These are phyloP conservation scores for Linum tenue DNA, from an alignment of 345 rosid genomes.

Conservation along the genomic window DNA sequence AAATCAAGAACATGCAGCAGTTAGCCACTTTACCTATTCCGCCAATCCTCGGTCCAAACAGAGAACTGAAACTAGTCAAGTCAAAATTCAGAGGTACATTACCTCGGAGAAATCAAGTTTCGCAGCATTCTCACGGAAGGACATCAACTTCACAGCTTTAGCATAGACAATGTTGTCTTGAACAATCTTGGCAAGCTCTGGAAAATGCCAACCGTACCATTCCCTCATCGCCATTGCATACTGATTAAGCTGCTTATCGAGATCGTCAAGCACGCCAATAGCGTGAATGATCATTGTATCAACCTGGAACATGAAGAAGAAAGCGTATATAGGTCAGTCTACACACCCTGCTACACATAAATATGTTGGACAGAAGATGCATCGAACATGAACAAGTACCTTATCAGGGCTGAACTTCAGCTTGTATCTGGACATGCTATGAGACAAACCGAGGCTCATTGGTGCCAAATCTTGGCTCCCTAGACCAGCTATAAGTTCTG, in stretches of 20 bases:
- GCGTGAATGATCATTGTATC: slow-evolving; percentile 98
- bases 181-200: slow-evolving; percentile 85
- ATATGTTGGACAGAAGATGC: neutral
- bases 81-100: neutral
- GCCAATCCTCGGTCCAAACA: neutral
- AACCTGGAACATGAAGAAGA: slow-evolving; percentile 36
- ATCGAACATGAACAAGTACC: slow-evolving; percentile 26
- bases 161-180: slow-evolving; percentile 78
- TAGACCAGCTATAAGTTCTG: slow-evolving; percentile 75
- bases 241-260: slow-evolving; percentile 85
- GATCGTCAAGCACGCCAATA: slow-evolving; percentile 86
- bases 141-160: slow-evolving; percentile 75
- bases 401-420: slow-evolving; percentile 89
- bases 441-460: slow-evolving; percentile 93
- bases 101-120: slow-evolving; percentile 93
- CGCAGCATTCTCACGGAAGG: slow-evolving; percentile 65
- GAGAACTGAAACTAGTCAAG: too few relatives aligned
- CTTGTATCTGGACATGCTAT: slow-evolving; percentile 85
- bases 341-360: neutral
- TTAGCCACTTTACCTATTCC: too few relatives aligned
- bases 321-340: neutral
- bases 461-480: slow-evolving; percentile 77
- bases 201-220: slow-evolving; percentile 99
- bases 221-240: slow-evolving; percentile 88
- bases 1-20: neutral